Evolutionary conservation across 2,329 filamentous ascomycete genomes (phyloP), one percentile per base, ranked within the genome.

Genomic region (Xylariales sp.): DNA sequence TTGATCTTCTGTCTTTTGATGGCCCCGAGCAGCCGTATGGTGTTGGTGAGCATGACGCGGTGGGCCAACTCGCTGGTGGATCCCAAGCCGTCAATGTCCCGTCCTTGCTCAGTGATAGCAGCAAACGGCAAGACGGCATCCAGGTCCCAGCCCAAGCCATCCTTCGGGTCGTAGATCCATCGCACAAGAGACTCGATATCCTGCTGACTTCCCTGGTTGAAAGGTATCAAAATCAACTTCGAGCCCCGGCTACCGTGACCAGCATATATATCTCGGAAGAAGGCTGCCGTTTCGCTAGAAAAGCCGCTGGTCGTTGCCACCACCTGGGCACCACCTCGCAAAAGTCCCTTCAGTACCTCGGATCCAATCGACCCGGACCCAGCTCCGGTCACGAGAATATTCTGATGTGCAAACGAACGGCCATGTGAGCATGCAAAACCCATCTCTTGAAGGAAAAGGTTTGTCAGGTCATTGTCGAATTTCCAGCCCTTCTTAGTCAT

Each of bases 31-130:
- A 98, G 83, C 51, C 93, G 88, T 46, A 97, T 72, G 7, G 97
- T 74, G 65, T 98, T 98, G 56, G 93, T 98, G 61, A 98, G 73
- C 91, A 98, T 97, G 70, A 98, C 96, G 48, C 93, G 88, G 64
- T 97, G 93, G 50, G 93, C 93, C 46, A 98, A 81, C 70, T 98
- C 93, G 85, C 91, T 89, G 69, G 86, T 94, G 55, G 96, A 89
- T 42, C 95, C 88, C 62, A 91, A 93, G 3, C 52, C 56, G n/a
- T 63, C 59, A 3, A 66, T 49, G 21, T 59, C 57, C 1, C 53
- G 50, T 4, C 61, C 59, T 3, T 47, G 46, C 40, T 67, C 61
- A 2, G 57, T 41, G 11, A 66, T 50, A 1, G 66, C 66, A 2
- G 65, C 66, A 36, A 69, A 68, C 3, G 65, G 66, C 5, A 69